phyloP scores from a whole-genome alignment of 495 filamentous ascomycete species.

The Podospora conica region DNA sequence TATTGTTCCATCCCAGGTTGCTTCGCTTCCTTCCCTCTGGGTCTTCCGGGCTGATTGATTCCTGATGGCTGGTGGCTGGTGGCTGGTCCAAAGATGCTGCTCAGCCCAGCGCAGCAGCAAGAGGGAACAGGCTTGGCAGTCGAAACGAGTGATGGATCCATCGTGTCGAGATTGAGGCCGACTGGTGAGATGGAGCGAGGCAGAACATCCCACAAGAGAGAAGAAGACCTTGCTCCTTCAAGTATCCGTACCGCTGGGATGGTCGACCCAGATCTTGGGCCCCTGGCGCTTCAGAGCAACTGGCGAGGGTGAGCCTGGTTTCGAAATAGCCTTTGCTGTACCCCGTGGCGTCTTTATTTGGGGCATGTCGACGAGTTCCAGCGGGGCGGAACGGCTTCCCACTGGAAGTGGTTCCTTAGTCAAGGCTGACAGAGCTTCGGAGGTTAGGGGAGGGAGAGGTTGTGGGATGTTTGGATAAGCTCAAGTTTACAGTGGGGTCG shows the following conservation, averaged over 20 bases:
- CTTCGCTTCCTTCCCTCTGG: background rate
- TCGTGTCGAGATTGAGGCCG: background rate
- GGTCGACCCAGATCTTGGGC: background rate
- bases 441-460: no score
- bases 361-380: background rate
- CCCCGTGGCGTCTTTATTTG: background rate
- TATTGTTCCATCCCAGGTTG: background rate
- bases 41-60: background rate
- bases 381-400: background rate
- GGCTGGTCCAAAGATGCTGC: background rate
- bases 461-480: slow-evolving; percentile 3
- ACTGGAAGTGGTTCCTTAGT: slow-evolving; percentile 1
- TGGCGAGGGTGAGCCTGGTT: background rate
- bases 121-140: background rate
- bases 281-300: background rate
- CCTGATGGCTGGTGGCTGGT: background rate
- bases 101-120: background rate
- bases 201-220: background rate
- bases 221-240: background rate
- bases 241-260: background rate
- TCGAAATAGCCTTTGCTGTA: background rate
- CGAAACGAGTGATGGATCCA: background rate
- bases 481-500: slow-evolving; percentile 3
- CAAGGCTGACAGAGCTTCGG: slow-evolving; percentile 7
- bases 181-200: background rate